phyloP scores from a whole-genome alignment of 23 red algal genomes.

The Cyanidioschyzon merolae region DNA sequence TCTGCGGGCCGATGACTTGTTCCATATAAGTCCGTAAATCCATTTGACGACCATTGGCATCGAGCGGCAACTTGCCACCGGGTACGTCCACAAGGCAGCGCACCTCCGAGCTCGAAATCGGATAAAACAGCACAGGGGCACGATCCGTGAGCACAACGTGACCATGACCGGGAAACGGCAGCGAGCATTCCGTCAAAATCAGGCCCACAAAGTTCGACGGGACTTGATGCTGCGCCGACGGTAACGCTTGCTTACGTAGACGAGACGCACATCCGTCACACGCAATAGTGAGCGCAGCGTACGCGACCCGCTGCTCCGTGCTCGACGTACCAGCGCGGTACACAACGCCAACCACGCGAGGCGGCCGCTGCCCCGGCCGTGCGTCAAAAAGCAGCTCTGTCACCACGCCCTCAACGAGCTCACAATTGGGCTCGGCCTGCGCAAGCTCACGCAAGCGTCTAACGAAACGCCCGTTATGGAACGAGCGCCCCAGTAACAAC shows the following conservation, averaged over 20 bases:
- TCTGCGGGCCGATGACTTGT: constrained; percentile 64
- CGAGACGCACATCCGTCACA: constrained; percentile 86
- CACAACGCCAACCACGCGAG: constrained; percentile 47
- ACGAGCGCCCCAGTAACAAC: constrained; percentile 37
- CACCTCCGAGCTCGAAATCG: constrained; percentile 60
- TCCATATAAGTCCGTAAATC: constrained; percentile 50
- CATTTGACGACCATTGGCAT: not conserved
- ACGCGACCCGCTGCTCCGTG: constrained; percentile 6
- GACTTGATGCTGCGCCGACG: constrained; percentile 36
- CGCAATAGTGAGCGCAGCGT: constrained; percentile 72
- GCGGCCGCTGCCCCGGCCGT: not conserved
- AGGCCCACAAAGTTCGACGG: constrained; percentile 83
- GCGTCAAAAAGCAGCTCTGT: constrained; percentile 29
- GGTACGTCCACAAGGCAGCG: constrained; percentile 95
- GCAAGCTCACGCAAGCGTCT: constrained; percentile 66
- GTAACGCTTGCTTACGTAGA: constrained; percentile 44
- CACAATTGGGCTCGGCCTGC: constrained; percentile 24
- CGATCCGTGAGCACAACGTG: constrained; percentile 89
- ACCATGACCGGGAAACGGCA: constrained; percentile 86
- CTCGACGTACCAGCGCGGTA: constrained; percentile 23
- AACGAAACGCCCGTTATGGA: constrained; percentile 96
- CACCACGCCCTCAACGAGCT: constrained; percentile 72
- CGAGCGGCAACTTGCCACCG: not conserved
- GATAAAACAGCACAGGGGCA: constrained; percentile 87
- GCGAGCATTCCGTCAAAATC: constrained; percentile 31